phyloP scores from a whole-genome alignment of 306 rosid genomes.

The Trifolium dubium region DNA sequence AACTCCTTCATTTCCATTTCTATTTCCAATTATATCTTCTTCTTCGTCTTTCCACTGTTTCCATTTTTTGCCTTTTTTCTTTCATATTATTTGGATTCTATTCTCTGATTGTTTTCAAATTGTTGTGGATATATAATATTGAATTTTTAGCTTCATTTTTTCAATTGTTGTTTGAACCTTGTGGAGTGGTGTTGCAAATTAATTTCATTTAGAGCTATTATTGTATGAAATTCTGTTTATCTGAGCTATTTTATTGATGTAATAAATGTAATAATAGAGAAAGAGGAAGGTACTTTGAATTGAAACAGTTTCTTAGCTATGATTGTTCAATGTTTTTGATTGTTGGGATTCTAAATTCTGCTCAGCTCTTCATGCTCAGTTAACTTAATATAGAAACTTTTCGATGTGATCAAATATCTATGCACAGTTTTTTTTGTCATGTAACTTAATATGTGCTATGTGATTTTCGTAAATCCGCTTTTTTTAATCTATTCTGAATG shows the following conservation, averaged over 20 bases:
- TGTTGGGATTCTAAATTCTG: no score
- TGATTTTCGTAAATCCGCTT: background rate
- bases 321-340: no score
- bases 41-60: background rate
- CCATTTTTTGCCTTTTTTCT: background rate
- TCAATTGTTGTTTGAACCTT: conserved; percentile 23
- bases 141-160: conserved; percentile 4
- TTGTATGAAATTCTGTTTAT: conserved; percentile 4
- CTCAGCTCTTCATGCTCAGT: no score
- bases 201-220: conserved; percentile 23
- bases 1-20: conserved; percentile 28
- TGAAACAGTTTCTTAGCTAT: background rate
- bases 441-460: background rate
- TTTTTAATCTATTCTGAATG: conserved; percentile 5
- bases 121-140: conserved; percentile 9
- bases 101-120: conserved; percentile 21
- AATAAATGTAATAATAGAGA: background rate
- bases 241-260: background rate
- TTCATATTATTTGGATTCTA: background rate
- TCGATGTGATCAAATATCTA: background rate
- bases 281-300: background rate
- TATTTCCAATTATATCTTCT: background rate
- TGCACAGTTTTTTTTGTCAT: conserved; percentile 1
- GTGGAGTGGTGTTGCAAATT: background rate
- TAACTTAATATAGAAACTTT: no score